Conservation (phyloP, 768 basidiomycete species). For the Mycena kentingensis region DNA sequence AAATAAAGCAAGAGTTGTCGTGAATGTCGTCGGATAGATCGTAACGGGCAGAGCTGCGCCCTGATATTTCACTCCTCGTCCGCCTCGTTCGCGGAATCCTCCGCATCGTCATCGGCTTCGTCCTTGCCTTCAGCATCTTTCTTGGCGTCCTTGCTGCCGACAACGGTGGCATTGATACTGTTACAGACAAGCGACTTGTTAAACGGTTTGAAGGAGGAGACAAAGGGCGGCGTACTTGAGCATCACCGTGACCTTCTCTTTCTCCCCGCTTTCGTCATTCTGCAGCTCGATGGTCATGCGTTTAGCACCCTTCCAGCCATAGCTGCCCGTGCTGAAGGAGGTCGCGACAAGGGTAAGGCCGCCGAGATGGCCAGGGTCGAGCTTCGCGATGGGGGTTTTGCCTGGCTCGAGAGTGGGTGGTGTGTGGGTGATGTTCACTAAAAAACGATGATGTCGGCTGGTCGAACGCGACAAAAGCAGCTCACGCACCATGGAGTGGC, state of each 20-base stretch:
- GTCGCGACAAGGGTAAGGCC: slow-evolving; percentile 56
- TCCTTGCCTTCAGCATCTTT: slow-evolving; percentile 3
- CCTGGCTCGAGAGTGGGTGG: slow-evolving; percentile 46
- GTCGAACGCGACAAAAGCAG: too few species aligned
- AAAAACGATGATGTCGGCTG: too few species aligned
- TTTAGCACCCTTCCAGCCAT: slow-evolving; percentile 83
- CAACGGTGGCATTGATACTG: slow-evolving; percentile 76
- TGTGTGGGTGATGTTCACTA: slow-evolving; percentile 67
- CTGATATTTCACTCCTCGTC: slow-evolving; percentile 8
- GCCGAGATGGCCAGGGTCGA: slow-evolving; percentile 65
- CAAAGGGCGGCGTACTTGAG: slow-evolving; percentile 56
- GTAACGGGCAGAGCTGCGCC: neutral
- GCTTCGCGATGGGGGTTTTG: slow-evolving; percentile 35
- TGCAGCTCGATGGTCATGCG: slow-evolving; percentile 66
- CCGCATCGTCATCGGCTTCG: neutral
- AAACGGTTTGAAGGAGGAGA: neutral
- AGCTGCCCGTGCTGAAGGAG: slow-evolving; percentile 73
- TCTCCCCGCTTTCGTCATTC: slow-evolving; percentile 49
- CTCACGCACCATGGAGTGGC: slow-evolving; percentile 72
- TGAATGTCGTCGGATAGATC: neutral
- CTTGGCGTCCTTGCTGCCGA: slow-evolving; percentile 19
- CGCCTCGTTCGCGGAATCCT: slow-evolving; percentile 8
- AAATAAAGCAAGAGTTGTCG: too few species aligned
- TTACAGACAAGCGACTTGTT: slow-evolving; percentile 1
- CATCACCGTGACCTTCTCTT: slow-evolving; percentile 72